Evolutionary conservation across 2,329 filamentous ascomycete species (phyloP), one percentile per base, ranked within the genome.

Genomic region (Periconia sp.): DNA sequence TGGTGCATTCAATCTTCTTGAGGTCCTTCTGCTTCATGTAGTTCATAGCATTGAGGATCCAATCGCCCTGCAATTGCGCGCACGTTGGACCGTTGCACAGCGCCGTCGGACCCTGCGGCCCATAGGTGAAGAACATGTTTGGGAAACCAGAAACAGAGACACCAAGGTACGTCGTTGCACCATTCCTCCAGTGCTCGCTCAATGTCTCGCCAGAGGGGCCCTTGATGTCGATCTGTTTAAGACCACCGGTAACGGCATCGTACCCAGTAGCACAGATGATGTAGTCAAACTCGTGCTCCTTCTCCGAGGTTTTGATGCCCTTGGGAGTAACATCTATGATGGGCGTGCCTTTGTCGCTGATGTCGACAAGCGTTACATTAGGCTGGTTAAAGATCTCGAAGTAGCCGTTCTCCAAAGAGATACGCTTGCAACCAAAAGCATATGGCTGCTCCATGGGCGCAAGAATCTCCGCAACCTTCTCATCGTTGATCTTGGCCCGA

Each of bases 71-170:
- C 1, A 80, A 56, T 48, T 83, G 78, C 6, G 78, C 74, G 1
- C 70, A 74, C 0, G 76, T 74, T 0, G 83, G 82, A 0, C 81
- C 82, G 51, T 84, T 85, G 55, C 72, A 57, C 63, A 84, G 66
- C 0, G 79, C 72, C 0, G 80, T 83, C 0, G 81, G 81, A 0
- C 71, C 78, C n/a, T 85, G 81, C 1, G 75, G 69, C 0, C 81
- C 81, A 56, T 83, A 84, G 3, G 50, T 50, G 31, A 63, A 57
- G 48, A 78, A 71, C 44, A 78, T 55, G 46, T 78, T 77, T 0
- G 76, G 76, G 41, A 74, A 77, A 0, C 66, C 57, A 1, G 64
- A 45, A 1, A 69, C 61, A 3, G 56, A 54, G 4, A 75, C 45
- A 0, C 75, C 75, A 0, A 76, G 57, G 46, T 73, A 74, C 0